Base-by-base conservation (phyloP, 2,329 filamentous ascomycete genomes). In the Colletotrichum sp. region DNA sequence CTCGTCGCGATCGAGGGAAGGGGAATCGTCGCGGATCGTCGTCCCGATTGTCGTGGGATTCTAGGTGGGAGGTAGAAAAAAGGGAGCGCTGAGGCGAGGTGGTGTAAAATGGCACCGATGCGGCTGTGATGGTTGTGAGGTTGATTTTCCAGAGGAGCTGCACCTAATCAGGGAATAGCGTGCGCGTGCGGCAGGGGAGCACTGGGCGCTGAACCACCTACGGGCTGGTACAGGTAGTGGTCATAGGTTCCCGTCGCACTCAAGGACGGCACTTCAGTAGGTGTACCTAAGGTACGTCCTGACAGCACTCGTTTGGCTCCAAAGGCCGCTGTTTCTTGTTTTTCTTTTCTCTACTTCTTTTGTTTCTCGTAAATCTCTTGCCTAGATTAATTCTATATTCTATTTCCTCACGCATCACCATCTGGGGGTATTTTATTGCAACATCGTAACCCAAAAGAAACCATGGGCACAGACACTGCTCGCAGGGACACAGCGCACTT, bases 151-250 rank as follows among this genome's bases (percentile, higher is more conserved):
- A 62, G 36, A 76, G 72, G 77, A 83, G 80, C 81, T 82, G 77
- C 79, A 79, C 78, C 83, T 83, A 78, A 68, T 82, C 82, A 80
- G 62, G 83, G 84, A 77, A 77, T 84, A 85, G 84, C 81, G 83
- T 73, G n/a, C 71, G 68, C 80, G 83, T 73, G n/a, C 71, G 68
- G 67, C 77, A 76, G 68, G 71, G 62, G 69, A 64, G 63, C 63
- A 72, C 59, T 63, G 30, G 59, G 59, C 30, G 59, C 59, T 63
- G 12, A 32, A 32, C 29, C 34, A 34, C 55, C 29, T 63, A 22
- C 5, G 27, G 55, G 27, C 25, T 30, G 55, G 55, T 30, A 59
- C 25, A 19, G 55, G 55, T 59, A 59, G 55, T 30, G 55, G 27
- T 59, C 44, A 52, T 52, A 52, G 6, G 44, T 52, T 52, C 44